Evolutionary conservation across 2,329 filamentous ascomycete genomes (phyloP).

Genomic region (Pseudogymnoascus sp.): DNA sequence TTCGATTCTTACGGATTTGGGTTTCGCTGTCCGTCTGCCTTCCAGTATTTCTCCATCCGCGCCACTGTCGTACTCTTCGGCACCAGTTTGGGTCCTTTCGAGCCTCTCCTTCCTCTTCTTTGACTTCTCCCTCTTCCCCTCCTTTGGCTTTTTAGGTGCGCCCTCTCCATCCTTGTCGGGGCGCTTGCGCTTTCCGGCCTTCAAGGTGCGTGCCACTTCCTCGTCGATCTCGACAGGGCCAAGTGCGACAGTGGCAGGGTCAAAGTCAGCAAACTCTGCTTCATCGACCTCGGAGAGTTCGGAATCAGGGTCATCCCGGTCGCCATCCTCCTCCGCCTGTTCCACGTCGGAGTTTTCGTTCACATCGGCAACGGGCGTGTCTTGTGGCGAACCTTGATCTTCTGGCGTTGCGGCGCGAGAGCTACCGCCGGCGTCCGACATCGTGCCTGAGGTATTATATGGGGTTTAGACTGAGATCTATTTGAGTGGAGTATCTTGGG

Average conservation of each 20-base stretch:
- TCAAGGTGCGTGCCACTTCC: conserved; percentile 55
- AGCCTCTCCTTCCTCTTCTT: conserved; percentile 58
- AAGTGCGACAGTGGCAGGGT: conserved; percentile 55
- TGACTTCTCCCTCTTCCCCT: conserved; percentile 56
- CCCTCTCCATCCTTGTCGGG: conserved; percentile 53
- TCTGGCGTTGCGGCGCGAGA: not conserved
- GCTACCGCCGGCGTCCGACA: conserved; percentile 2
- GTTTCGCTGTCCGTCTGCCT: conserved; percentile 41
- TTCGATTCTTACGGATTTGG: conserved; percentile 36
- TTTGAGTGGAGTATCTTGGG: not conserved
- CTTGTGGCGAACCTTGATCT: not conserved
- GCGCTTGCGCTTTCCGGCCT: conserved; percentile 60
- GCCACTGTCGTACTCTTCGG: conserved; percentile 33
- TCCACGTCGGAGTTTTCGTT: conserved; percentile 6
- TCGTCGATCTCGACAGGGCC: conserved; percentile 63
- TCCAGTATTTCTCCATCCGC: conserved; percentile 45
- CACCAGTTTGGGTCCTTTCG: conserved; percentile 45
- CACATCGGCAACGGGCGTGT: not conserved
- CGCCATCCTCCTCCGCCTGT: conserved; percentile 18
- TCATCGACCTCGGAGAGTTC: conserved; percentile 62
- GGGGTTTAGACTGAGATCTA: not conserved
- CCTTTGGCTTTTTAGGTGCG: conserved; percentile 65
- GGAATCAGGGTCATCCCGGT: conserved; percentile 42
- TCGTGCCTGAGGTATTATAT: not conserved
- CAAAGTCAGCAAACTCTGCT: conserved; percentile 63